These are phyloP conservation scores for Suillus subluteus DNA, from an alignment of 768 basidiomycete species.

Conservation along the genomic window DNA sequence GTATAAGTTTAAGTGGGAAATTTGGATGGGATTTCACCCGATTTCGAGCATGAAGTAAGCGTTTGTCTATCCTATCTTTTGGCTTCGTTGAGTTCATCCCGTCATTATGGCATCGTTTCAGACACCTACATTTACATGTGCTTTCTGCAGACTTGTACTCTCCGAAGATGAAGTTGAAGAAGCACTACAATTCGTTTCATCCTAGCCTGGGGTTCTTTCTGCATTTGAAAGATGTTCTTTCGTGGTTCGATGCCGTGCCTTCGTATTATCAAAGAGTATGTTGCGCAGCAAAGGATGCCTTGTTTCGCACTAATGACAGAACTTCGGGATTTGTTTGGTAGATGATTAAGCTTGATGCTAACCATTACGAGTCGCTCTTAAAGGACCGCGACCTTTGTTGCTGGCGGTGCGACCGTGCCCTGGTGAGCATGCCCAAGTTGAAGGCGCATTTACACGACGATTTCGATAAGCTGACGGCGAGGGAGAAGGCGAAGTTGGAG, in stretches of 20 bases:
- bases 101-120: conserved; percentile 29
- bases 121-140: conserved; percentile 86
- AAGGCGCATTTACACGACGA: conserved; percentile 79
- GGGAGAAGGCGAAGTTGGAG: conserved; percentile 44
- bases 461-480: conserved; percentile 56
- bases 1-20: conserved; percentile 74
- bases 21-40: conserved; percentile 86
- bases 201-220: conserved; percentile 85
- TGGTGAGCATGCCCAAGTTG: conserved; percentile 74
- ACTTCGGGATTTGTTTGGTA: conserved; percentile 27
- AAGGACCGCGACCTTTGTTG: conserved; percentile 68
- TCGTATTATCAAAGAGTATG: conserved; percentile 56
- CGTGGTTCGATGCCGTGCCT: conserved; percentile 75
- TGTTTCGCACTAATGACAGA: conserved; percentile 10
- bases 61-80: conserved; percentile 30
- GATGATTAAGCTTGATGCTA: conserved; percentile 56
- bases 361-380: conserved; percentile 63
- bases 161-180: conserved; percentile 77
- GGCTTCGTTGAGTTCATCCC: background rate
- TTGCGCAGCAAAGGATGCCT: conserved; percentile 14
- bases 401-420: conserved; percentile 63
- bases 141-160: conserved; percentile 79
- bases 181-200: conserved; percentile 91
- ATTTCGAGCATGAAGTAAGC: conserved; percentile 85
- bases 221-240: conserved; percentile 72